Conservation (phyloP, 2,329 filamentous ascomycete species). For the Orbilia blumenaviensis region DNA sequence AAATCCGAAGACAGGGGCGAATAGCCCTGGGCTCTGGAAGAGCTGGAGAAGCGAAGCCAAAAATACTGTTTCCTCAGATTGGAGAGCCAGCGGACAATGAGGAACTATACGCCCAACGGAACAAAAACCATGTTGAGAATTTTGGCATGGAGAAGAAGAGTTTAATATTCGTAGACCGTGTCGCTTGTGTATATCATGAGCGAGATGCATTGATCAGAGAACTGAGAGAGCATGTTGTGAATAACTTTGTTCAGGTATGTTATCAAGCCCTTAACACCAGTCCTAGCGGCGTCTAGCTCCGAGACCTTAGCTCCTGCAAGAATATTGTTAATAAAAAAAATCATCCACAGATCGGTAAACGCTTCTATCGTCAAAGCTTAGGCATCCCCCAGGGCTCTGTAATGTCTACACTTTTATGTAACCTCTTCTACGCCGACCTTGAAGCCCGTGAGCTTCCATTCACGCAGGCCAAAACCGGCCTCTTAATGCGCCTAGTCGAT, state of each 20-base stretch:
- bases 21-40: conserved; percentile 66
- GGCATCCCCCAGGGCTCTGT: conserved; percentile 96
- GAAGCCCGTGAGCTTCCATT: conserved; percentile 77
- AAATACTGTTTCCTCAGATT: conserved; percentile 35
- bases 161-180: conserved; percentile 79
- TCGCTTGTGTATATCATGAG: conserved; percentile 68
- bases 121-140: conserved; percentile 51
- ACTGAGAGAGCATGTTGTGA: conserved; percentile 79
- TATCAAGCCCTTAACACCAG: neutral
- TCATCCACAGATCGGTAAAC: conserved; percentile 75
- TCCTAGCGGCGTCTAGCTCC: no score
- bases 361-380: conserved; percentile 82
- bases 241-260: conserved; percentile 76
- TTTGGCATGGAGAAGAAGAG: conserved; percentile 66
- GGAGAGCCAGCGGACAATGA: conserved; percentile 51
- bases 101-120: conserved; percentile 58
- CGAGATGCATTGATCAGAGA: conserved; percentile 73
- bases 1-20: conserved; percentile 66
- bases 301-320: no score
- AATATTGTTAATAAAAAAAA: no score
- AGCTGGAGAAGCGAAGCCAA: conserved; percentile 56
- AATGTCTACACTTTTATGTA: conserved; percentile 85
- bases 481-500: conserved; percentile 85
- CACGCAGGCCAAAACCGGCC: conserved; percentile 65
- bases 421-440: conserved; percentile 92